Base-by-base conservation (phyloP, 2,329 filamentous ascomycete genomes). In the Paradendryphiella salina region DNA sequence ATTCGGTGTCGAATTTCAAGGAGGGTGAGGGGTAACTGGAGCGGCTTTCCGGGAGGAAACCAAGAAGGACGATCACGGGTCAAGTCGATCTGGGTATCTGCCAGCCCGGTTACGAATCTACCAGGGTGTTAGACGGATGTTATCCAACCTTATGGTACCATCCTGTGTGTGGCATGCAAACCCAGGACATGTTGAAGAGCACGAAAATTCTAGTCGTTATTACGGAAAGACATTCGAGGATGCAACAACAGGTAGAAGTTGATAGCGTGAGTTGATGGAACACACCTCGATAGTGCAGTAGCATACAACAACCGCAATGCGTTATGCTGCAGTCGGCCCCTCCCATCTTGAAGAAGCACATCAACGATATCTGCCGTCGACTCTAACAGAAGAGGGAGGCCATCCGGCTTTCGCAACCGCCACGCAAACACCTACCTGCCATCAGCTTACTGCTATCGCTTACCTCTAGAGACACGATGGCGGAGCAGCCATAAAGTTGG, bases 1-100 rank as follows among this genome's bases (percentile, higher is more conserved):
- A 89, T 89, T 75, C 95, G 89, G 71, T 96, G 92, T 37, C 92
- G 84, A 51, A 95, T 79, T 77, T 96, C 91, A 46, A 96, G 90
- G 72, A 96, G 95, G 83, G 85, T 52, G 86, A 87, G 18, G 87
- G 65, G 69, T 10, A 63, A 56, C 42, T 65, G 56, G 23, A 65
- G 59, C 2, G 56, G 35, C 52, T 63, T 61, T 10, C 58, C 57
- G 2, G 61, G 54, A 2, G 58, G 60, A 33, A 64, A 64, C 61
- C 59, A 68, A 29, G 57, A 56, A 10, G 67, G 67, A 1, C 59
- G 63, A 51, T 64, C 59, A 21, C 67, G 66, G n/a, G 54, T 55
- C 15, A 72, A 59, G 18, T 69, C 64, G 17, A 64, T 63, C 47
- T 65, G 85, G 39, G 85, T 82, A 70, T 94, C 89, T 39, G 90